Conservation (phyloP, 208 protist species). For the Trypanosoma vivax region DNA sequence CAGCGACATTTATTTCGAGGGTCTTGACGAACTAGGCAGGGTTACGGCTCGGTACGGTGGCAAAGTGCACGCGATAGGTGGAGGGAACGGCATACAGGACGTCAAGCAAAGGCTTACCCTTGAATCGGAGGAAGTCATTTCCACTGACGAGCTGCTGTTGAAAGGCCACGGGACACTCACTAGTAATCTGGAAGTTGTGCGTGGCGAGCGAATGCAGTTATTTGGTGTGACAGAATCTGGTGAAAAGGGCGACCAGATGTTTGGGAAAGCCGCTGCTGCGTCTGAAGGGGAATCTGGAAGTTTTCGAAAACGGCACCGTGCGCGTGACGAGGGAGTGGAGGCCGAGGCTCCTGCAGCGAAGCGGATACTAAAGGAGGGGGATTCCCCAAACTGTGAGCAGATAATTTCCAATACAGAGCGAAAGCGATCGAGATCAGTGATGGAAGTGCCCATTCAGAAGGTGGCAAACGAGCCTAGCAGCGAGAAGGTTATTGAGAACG, state of each 20-base stretch:
- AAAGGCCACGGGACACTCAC: conserved; percentile 4
- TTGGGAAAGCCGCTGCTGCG: too few species aligned
- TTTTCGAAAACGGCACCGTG: not conserved
- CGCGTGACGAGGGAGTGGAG: not conserved
- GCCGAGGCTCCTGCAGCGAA: not conserved
- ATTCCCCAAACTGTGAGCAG: too few species aligned
- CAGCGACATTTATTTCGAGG: conserved; percentile 26
- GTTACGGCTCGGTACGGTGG: conserved; percentile 32
- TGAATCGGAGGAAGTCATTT: conserved; percentile 44
- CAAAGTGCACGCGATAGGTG: not conserved
- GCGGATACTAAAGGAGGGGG: not conserved
- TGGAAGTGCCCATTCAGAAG: too few species aligned
- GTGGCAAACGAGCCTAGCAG: too few species aligned
- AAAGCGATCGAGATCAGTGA: too few species aligned
- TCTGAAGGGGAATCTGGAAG: too few species aligned
- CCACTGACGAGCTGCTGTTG: not conserved
- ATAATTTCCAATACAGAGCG: too few species aligned
- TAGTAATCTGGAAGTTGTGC: conserved; percentile 7
- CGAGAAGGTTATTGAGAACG: too few species aligned
- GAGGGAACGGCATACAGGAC: not conserved
- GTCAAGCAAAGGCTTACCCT: conserved; percentile 23
- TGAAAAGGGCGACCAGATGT: not conserved
- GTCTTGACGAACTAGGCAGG: conserved; percentile 50
- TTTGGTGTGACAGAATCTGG: too few species aligned
- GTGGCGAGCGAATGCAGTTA: conserved; percentile 3